Evolutionary conservation across 345 rosid genomes (phyloP), one percentile per base, ranked within the genome.

Genomic region (Euphorbia tirucalli): DNA sequence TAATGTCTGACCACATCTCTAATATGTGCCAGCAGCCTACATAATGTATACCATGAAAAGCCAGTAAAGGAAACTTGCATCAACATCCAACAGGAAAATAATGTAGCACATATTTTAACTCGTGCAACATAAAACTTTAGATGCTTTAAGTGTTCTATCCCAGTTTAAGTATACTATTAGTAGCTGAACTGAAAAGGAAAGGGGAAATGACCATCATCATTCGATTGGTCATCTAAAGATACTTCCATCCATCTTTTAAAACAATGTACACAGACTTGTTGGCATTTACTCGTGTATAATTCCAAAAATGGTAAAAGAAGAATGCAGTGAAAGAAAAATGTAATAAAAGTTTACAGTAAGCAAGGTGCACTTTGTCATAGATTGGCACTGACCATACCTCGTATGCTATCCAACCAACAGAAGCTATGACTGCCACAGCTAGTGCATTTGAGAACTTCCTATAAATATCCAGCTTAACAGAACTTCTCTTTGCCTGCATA

Each of bases 371-470:
- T 28, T 57, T 25, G 4, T 24, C 14, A 56, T 14, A 61, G 19
- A 73, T 15, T 19, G 10, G 37, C 11, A 56, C 19, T 55, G n/a
- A 73, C 10, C 75, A 78, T 73, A 95, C 99, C 98, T 90, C 98
- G 79, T 88, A 95, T 57, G 80, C 86, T 67, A 92, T 90, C 99
- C 98, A 95, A 67, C 83, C 84, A 77, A 89, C 97, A 18, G 99
- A 95, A 77, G 85, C 89, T 82, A 95, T 77, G 74, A 95, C 98
- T 61, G 90, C 76, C 49, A 79, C 91, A 63, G 84, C 94, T 73
- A 95, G 80, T 21, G 96, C 94, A 83, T 95, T 95, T 72, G 97
- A 90, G 81, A 92, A 92, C 86, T 95, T 95, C 85, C 99, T 84
- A 77, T 95, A 95, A 56, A 88, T 86, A 69, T 95, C 96, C 87